A percentile compares a stretch with the other conserved stretches of the same genome.
phyloP scores from a whole-genome alignment of 2,329 filamentous ascomycete species.

The Didymella pinodella region DNA sequence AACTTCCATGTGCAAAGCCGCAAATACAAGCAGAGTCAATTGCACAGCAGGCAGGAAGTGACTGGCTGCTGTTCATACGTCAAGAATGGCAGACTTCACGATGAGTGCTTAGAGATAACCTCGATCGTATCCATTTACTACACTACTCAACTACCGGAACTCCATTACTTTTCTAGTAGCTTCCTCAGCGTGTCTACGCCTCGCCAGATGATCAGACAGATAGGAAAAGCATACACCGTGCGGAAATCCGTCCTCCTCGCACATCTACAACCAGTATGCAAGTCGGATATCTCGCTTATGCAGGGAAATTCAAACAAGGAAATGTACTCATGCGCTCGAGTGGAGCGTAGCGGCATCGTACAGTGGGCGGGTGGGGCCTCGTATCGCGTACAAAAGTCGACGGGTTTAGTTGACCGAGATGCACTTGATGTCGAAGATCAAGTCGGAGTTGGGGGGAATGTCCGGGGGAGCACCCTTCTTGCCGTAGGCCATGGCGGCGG shows the following conservation, averaged over 20 bases:
- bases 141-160: constrained; percentile 27
- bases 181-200: constrained; percentile 47
- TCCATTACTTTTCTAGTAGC: constrained; percentile 48
- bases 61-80: not conserved
- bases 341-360: constrained; percentile 38
- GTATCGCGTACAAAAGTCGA: constrained; percentile 17
- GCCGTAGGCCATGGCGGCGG: constrained; percentile 87
- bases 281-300: constrained; percentile 55
- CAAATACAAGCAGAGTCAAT: not conserved
- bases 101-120: not conserved
- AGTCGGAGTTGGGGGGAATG: constrained; percentile 88
- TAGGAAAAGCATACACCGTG: constrained; percentile 27
- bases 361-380: constrained; percentile 34
- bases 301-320: constrained; percentile 35
- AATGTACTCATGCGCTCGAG: constrained; percentile 36
- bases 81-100: not conserved
- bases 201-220: constrained; percentile 44
- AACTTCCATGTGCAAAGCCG: too few species aligned
- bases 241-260: constrained; percentile 55
- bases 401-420: constrained; percentile 56
- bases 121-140: constrained; percentile 5
- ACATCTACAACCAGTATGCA: constrained; percentile 49
- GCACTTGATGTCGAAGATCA: constrained; percentile 80
- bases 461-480: constrained; percentile 76
- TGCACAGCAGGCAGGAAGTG: not conserved